These are phyloP conservation scores for Tripterygium wilfordii DNA, from an alignment of 177 flowering plant genomes.

Conservation along the genomic window DNA sequence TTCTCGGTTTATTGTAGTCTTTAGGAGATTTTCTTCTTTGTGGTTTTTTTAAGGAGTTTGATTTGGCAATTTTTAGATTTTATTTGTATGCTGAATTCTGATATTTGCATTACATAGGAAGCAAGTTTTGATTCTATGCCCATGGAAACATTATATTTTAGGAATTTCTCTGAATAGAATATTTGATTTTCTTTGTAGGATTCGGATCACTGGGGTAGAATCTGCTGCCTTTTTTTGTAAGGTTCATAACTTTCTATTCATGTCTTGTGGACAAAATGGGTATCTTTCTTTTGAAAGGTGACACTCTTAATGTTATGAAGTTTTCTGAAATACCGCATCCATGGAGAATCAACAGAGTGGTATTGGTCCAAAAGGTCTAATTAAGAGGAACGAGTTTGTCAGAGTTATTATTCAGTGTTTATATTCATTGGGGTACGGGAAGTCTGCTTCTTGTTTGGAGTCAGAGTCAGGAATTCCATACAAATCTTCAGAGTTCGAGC, in stretches of 20 bases:
- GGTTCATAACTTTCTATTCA: neutral
- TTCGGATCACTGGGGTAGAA: neutral
- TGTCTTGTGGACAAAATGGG: conserved; percentile 13
- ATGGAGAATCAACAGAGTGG: conserved; percentile 29
- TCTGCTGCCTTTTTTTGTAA: neutral
- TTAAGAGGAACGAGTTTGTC: conserved; percentile 63
- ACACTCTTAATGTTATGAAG: conserved; percentile 6
- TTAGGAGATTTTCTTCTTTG: no score
- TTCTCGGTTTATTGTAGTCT: no score
- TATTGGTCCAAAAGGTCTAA: conserved; percentile 55
- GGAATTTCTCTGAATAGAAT: no score
- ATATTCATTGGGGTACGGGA: conserved; percentile 59
- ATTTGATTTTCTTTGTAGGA: no score
- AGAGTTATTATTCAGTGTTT: conserved; percentile 63
- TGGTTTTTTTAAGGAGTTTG: no score
- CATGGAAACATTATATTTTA: no score
- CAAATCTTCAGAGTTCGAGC: conserved; percentile 34
- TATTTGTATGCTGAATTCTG: no score
- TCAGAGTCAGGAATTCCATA: conserved; percentile 54
- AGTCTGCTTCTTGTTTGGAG: conserved; percentile 66
- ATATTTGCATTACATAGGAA: no score
- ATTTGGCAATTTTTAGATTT: no score
- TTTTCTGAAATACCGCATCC: neutral
- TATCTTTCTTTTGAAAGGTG: conserved; percentile 1
- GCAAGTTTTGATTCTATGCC: no score